Conservation (phyloP, 2,329 filamentous ascomycete genomes). For the Diplodia corticola region DNA sequence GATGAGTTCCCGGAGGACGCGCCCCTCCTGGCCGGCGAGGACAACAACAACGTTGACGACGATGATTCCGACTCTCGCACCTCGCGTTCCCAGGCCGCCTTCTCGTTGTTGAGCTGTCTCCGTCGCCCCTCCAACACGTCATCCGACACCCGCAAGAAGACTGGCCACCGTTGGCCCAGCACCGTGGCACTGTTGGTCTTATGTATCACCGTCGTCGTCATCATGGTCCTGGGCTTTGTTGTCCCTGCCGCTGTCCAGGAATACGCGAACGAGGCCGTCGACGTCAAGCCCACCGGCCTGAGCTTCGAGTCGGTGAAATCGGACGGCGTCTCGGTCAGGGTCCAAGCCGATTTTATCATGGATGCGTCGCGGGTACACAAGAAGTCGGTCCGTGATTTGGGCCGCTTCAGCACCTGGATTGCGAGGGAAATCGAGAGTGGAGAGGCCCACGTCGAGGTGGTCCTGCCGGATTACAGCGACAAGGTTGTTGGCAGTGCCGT, state of each 20-base stretch:
- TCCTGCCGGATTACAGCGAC: slow-evolving; percentile 79
- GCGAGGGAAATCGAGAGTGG: slow-evolving; percentile 74
- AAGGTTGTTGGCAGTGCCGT: slow-evolving; percentile 73
- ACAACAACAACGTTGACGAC: slow-evolving; percentile 29
- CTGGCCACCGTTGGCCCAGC: slow-evolving; percentile 70
- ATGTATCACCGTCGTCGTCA: slow-evolving; percentile 61
- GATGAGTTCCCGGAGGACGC: slow-evolving; percentile 41
- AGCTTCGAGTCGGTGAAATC: slow-evolving; percentile 83
- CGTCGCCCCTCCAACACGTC: slow-evolving; percentile 28
- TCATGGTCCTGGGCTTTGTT: slow-evolving; percentile 78
- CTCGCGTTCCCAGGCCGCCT: slow-evolving; percentile 35
- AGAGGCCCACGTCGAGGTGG: slow-evolving; percentile 71
- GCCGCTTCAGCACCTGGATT: slow-evolving; percentile 76
- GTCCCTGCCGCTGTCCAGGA: slow-evolving; percentile 77
- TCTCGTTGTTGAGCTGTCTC: slow-evolving; percentile 40
- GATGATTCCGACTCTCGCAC: slow-evolving; percentile 24
- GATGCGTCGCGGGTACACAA: slow-evolving; percentile 75
- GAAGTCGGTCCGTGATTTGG: slow-evolving; percentile 70
- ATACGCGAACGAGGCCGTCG: slow-evolving; percentile 80
- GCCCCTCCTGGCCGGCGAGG: slow-evolving; percentile 39
- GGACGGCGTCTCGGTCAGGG: slow-evolving; percentile 72
- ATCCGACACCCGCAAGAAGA: slow-evolving; percentile 28
- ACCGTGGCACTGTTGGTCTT: slow-evolving; percentile 71
- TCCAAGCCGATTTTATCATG: slow-evolving; percentile 79
- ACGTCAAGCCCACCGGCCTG: slow-evolving; percentile 79